Conservation (phyloP, 805 yeast species). For the Pichia nanzhaoensis region DNA sequence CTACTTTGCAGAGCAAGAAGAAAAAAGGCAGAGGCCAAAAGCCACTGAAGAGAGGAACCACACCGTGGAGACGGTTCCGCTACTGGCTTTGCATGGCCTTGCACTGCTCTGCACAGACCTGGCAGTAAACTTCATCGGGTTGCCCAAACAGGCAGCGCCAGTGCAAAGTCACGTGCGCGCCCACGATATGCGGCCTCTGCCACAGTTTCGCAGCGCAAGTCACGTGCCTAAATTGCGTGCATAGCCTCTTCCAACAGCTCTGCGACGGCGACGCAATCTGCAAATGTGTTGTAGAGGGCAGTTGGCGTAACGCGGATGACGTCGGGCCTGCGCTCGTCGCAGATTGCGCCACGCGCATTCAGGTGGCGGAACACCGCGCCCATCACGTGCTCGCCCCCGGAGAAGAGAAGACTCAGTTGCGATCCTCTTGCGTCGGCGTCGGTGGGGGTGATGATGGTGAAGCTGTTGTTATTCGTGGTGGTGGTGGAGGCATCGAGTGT, state of each 20-base stretch:
- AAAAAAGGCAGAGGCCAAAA: too few species aligned
- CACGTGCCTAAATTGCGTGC: conserved; percentile 6
- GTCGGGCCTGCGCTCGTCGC: conserved; percentile 85
- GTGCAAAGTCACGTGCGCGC: too few species aligned
- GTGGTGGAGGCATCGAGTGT: conserved; percentile 1
- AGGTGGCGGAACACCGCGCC: conserved; percentile 46
- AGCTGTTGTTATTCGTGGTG: conserved; percentile 26
- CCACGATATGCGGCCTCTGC: too few species aligned
- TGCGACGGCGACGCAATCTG: conserved; percentile 49
- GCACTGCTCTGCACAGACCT: too few species aligned
- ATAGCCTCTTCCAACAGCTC: conserved; percentile 38
- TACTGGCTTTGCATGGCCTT: too few species aligned
- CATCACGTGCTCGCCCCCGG: conserved; percentile 49
- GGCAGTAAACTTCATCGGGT: too few species aligned
- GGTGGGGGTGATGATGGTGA: conserved; percentile 71
- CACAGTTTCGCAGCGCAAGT: too few species aligned
- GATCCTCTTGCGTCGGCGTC: conserved; percentile 59
- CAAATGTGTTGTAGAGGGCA: conserved; percentile 74
- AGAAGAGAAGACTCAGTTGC: conserved; percentile 71
- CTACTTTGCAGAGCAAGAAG: too few species aligned
- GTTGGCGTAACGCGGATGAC: conserved; percentile 88
- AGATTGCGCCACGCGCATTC: conserved; percentile 55
- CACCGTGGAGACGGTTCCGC: too few species aligned
- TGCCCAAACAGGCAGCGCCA: too few species aligned
- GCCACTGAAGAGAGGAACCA: too few species aligned